A percentile compares a stretch with the other conserved stretches of the same genome.
These are phyloP conservation scores for Didymella glomerata DNA, from an alignment of 2,329 filamentous ascomycete genomes.

Conservation along the genomic window DNA sequence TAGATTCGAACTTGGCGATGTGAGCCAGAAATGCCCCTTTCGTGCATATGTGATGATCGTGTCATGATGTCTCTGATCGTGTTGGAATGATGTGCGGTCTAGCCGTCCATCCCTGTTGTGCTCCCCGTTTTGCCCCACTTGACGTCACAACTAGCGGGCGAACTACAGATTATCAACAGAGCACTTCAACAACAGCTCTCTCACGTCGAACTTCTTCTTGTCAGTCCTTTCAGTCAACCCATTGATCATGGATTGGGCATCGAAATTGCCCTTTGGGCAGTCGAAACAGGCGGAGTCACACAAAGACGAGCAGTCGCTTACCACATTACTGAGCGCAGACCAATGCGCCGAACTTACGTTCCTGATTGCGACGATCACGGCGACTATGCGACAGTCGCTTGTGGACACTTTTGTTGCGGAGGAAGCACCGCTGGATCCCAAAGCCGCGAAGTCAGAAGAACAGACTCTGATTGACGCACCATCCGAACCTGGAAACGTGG, in stretches of 20 bases:
- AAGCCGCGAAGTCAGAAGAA: slow-evolving; percentile 33
- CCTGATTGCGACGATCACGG: slow-evolving; percentile 58
- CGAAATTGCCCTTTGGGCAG: slow-evolving; percentile 48
- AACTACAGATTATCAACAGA: slow-evolving; percentile 8
- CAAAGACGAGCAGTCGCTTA: slow-evolving; percentile 51
- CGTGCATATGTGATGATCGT: background rate
- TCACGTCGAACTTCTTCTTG: background rate
- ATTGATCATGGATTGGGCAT: slow-evolving; percentile 42
- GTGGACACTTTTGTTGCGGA: slow-evolving; percentile 53
- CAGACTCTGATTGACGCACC: slow-evolving; percentile 37
- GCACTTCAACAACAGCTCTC: background rate
- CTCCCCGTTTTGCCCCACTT: slow-evolving; percentile 20
- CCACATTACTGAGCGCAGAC: slow-evolving; percentile 56
- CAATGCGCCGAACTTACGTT: slow-evolving; percentile 59
- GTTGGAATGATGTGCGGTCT: slow-evolving; percentile 8
- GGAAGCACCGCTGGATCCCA: slow-evolving; percentile 29
- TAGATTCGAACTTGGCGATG: background rate
- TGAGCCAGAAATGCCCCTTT: background rate
- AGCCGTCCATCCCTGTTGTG: slow-evolving; percentile 13
- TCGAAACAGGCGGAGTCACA: slow-evolving; percentile 35
- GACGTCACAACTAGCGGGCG: slow-evolving; percentile 16
- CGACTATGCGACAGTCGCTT: slow-evolving; percentile 57
- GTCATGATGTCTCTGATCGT: slow-evolving; percentile 3
- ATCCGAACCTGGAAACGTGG: slow-evolving; percentile 31
- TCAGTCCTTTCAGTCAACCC: background rate